Evolutionary conservation across 441 rosid genomes (phyloP).

Genomic region (Brassica balearica): DNA sequence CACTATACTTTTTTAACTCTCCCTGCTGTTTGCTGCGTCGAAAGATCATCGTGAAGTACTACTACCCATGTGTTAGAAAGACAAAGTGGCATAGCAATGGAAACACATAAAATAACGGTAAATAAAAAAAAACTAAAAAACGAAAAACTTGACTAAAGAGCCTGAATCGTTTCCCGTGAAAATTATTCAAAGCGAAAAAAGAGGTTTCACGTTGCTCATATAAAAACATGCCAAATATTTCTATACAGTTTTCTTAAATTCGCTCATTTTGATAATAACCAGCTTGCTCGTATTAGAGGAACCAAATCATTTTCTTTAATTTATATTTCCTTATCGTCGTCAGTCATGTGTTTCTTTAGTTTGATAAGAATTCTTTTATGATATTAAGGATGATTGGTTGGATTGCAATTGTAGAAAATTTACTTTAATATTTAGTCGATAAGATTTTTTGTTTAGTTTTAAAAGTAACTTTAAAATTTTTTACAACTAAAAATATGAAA

Average conservation of each 20-base stretch:
- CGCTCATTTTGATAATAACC: neutral
- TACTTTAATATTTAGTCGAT: too few relatives aligned
- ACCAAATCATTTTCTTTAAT: neutral
- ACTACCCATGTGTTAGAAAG: too few relatives aligned
- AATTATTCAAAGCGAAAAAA: neutral
- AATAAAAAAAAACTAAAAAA: too few relatives aligned
- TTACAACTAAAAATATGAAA: too few relatives aligned
- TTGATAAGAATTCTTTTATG: neutral
- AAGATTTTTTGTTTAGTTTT: too few relatives aligned
- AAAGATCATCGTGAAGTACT: neutral
- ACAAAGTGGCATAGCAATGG: too few relatives aligned
- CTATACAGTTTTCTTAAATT: neutral
- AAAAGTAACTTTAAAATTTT: too few relatives aligned
- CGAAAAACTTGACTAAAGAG: constrained; percentile 1
- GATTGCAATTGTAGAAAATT: too few relatives aligned
- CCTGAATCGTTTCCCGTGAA: neutral
- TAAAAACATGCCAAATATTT: neutral
- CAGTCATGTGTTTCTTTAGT: neutral
- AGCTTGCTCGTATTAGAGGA: neutral
- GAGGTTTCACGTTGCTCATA: constrained; percentile 6
- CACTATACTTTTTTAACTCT: neutral
- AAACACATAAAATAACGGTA: too few relatives aligned
- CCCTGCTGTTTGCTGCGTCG: neutral
- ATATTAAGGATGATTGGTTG: neutral
- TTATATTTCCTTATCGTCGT: neutral